phyloP scores from a whole-genome alignment of 768 basidiomycete species.

The Boletus coccyginus region DNA sequence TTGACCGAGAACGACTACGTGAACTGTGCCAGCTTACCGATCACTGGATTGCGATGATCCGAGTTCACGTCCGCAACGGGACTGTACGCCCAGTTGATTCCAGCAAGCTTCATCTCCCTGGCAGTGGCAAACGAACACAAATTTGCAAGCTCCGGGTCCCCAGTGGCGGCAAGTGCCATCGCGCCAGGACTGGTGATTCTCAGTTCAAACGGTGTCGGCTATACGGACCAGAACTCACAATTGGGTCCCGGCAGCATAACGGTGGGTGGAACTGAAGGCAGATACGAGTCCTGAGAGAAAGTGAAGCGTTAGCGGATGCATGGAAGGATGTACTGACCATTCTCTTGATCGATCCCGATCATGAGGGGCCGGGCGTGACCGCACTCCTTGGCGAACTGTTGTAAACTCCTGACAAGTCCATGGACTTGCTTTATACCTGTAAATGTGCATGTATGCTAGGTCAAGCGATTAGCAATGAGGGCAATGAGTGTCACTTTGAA shows the following conservation, averaged over 20 bases:
- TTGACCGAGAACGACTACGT: background rate
- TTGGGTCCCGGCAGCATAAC: slow-evolving; percentile 53
- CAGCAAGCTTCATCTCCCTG: slow-evolving; percentile 54
- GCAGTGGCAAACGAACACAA: slow-evolving; percentile 50
- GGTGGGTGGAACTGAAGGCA: slow-evolving; percentile 50
- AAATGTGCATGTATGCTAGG: background rate
- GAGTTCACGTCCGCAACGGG: slow-evolving; percentile 74
- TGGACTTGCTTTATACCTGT: slow-evolving; percentile 53
- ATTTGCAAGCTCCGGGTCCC: slow-evolving; percentile 43
- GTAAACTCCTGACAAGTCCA: slow-evolving; percentile 46
- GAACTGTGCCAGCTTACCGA: slow-evolving; percentile 41
- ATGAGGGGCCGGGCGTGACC: slow-evolving; percentile 57
- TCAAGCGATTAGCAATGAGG: background rate
- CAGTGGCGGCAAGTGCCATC: slow-evolving; percentile 64
- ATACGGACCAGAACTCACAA: slow-evolving; percentile 46
- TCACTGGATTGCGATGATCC: slow-evolving; percentile 68
- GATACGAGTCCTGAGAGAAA: slow-evolving; percentile 56
- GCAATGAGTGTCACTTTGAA: slow-evolving; percentile 40
- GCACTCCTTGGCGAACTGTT: slow-evolving; percentile 52
- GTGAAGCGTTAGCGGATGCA: background rate
- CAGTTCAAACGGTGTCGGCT: background rate
- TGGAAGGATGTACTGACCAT: slow-evolving; percentile 40
- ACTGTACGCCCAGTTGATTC: slow-evolving; percentile 71
- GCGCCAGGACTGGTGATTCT: slow-evolving; percentile 56
- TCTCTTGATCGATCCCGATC: slow-evolving; percentile 74